Base-by-base conservation (phyloP, 805 yeast species). In the Torulaspora delbrueckii region DNA sequence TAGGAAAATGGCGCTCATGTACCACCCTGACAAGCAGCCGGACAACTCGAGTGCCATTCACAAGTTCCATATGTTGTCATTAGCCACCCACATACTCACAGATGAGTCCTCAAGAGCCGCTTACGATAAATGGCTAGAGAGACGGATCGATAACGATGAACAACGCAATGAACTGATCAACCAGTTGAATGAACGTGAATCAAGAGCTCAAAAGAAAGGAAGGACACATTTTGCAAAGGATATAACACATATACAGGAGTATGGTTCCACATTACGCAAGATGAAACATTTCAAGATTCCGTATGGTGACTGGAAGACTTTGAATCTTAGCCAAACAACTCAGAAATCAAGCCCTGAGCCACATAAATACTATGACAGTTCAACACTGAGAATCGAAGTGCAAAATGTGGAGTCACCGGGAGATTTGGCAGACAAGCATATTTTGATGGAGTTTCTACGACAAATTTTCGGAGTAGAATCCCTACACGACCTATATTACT, bases 11-110 rank as follows among this genome's bases (percentile, higher is more conserved):
- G 62, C 63, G n/a, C 44, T 61, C 19, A 39, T 45, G 16, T 55
- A 53, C 41, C 66, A 61, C 43, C 66, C 66, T 2, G 66, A 61
- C 45, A 61, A 61, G 36, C 51, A 49, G 16, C 48, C 48, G 2
- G 46, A 43, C 8, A 52, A 47, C 13, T 37, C 48, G 13, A 47
- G 37, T 3, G 53, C 56, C 1, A 46, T 48, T 2, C 59, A 54
- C 12, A 52, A 38, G 40, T 68, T 67, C 48, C 57, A 53, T 14
- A 40, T 37, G 16, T 37, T 67, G n/a, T 51, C 52, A 8, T 50
- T 51, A 27, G 71, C 71, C 0, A 41, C 56, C 9, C 48, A 47
- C 18, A 52, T 58, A 10, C 56, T 67, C 22, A 36, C 56, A 3
- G 56, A 60, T 37, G 48, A 50, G 3, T 26, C 37, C 8, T 33